Evolutionary conservation across 805 yeast genomes (phyloP).

Genomic region (Ogataea nakhonphanomensis): DNA sequence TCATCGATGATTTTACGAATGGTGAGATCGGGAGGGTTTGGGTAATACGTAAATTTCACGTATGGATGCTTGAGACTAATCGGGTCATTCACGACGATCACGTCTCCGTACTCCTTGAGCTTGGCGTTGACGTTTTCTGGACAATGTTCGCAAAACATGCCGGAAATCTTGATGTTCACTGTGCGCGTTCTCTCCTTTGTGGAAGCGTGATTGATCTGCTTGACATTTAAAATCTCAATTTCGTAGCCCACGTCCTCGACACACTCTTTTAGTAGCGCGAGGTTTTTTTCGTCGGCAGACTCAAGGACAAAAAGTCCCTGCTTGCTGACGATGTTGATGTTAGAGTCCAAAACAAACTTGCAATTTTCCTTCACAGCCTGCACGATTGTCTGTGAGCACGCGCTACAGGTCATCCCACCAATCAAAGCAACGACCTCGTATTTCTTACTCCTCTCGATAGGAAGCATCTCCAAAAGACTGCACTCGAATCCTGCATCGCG

Average conservation of each 20-base stretch:
- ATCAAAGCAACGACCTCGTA: slow-evolving; percentile 57
- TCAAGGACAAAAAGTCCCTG: slow-evolving; percentile 60
- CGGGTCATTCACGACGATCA: slow-evolving; percentile 53
- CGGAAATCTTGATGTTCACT: slow-evolving; percentile 52
- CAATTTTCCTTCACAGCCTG: slow-evolving; percentile 42
- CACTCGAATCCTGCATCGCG: slow-evolving; percentile 47
- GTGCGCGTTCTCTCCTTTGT: slow-evolving; percentile 50
- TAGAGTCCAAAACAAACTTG: slow-evolving; percentile 50
- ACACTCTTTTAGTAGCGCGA: slow-evolving; percentile 43
- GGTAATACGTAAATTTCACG: slow-evolving; percentile 63
- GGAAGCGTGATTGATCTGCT: slow-evolving; percentile 45
- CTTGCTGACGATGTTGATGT: slow-evolving; percentile 57
- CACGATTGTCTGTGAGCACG: slow-evolving; percentile 57
- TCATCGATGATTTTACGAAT: slow-evolving; percentile 53
- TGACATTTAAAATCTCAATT: slow-evolving; percentile 43
- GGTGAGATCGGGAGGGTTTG: slow-evolving; percentile 50
- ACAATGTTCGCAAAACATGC: slow-evolving; percentile 72
- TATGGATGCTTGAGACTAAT: slow-evolving; percentile 53
- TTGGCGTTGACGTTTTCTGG: slow-evolving; percentile 53
- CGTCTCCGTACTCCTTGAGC: slow-evolving; percentile 51
- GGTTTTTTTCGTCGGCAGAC: slow-evolving; percentile 33
- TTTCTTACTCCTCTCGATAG: slow-evolving; percentile 47
- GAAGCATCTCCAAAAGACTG: slow-evolving; percentile 54
- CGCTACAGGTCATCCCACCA: slow-evolving; percentile 74
- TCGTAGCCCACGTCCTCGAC: slow-evolving; percentile 70